Evolutionary conservation across 2,329 filamentous ascomycete genomes (phyloP).

Genomic region (Trichoderma afroharzianum): DNA sequence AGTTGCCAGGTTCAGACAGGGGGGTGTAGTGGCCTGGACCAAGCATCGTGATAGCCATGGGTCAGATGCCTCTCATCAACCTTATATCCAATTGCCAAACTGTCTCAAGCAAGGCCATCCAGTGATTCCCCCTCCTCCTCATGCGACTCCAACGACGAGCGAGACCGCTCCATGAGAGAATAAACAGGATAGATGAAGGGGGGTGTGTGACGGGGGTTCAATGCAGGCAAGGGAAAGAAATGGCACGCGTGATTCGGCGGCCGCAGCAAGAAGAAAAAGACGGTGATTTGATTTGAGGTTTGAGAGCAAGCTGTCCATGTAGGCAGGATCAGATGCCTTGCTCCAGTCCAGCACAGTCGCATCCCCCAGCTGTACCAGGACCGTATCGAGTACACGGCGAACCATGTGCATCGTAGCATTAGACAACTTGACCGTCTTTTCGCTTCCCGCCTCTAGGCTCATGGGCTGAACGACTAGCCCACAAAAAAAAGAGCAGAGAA

Average conservation of each 20-base stretch:
- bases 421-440: constrained; percentile 18
- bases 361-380: background rate
- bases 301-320: background rate
- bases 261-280: background rate
- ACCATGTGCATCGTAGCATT: background rate
- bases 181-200: background rate
- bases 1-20: constrained; percentile 1
- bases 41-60: constrained; percentile 8
- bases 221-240: background rate
- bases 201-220: background rate
- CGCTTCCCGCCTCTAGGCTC: constrained; percentile 1
- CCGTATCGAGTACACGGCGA: background rate
- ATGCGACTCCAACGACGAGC: background rate
- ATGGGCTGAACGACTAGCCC: constrained; percentile 15
- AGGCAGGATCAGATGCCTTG: constrained; percentile 14
- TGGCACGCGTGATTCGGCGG: background rate
- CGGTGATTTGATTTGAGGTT: background rate
- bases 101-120: background rate
- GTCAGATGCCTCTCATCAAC: constrained; percentile 12
- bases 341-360: background rate
- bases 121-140: background rate
- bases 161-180: background rate
- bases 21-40: background rate
- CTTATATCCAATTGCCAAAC: background rate
- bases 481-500: constrained; percentile 9